Conservation (phyloP, 169 alveolate genomes). For the Plasmodium knowlesi region DNA sequence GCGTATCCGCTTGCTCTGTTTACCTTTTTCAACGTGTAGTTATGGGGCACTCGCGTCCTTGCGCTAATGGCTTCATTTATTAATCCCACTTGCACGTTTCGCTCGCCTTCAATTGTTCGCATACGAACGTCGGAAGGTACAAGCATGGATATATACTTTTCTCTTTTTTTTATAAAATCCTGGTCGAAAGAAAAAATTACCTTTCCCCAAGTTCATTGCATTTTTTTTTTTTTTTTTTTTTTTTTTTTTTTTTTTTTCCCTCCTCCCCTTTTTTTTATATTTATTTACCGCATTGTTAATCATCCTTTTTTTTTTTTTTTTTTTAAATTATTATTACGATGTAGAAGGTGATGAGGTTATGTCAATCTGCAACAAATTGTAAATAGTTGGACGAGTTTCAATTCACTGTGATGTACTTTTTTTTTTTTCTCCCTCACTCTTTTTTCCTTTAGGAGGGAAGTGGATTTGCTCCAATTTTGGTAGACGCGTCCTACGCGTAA, state of each 20-base stretch:
- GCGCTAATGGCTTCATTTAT: background rate
- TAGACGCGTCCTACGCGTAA: background rate
- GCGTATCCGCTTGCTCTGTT: background rate
- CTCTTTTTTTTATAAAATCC: background rate
- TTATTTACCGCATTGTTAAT: background rate
- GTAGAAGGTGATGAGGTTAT: background rate
- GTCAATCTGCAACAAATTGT: background rate
- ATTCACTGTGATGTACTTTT: background rate
- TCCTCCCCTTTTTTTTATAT: background rate
- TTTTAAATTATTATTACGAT: background rate
- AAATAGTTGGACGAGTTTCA: background rate
- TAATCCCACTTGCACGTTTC: background rate
- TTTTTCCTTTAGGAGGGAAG: background rate
- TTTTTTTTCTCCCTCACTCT: background rate
- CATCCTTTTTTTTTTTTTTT: background rate
- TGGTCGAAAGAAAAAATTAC: background rate
- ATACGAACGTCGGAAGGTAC: background rate
- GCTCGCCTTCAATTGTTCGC: background rate
- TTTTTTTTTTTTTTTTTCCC: background rate
- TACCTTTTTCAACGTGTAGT: background rate
- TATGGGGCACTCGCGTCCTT: background rate
- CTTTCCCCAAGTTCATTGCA: background rate
- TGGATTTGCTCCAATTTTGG: background rate
- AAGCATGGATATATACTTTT: background rate
- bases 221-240: background rate